phyloP scores from a whole-genome alignment of 352 stramenopile species.

The Blastocystis sp. region DNA sequence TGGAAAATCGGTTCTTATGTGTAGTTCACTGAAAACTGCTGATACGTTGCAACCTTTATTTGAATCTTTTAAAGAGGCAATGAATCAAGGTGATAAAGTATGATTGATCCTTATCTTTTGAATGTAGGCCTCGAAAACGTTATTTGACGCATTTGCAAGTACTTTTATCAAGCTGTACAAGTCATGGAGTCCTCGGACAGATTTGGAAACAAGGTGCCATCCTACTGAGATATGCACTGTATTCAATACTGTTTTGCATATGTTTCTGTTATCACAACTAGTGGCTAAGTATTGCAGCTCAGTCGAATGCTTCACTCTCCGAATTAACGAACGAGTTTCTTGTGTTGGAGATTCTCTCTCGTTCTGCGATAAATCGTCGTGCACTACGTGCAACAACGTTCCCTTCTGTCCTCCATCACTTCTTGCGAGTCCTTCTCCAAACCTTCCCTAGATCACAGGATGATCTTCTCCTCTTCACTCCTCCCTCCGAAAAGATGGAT shows the following conservation, averaged over 20 bases:
- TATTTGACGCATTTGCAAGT: background rate
- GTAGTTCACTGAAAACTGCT: background rate
- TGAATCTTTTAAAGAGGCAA: background rate
- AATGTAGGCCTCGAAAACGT: background rate
- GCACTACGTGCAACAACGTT: background rate
- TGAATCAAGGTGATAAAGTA: background rate
- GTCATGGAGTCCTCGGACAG: background rate
- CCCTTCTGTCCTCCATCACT: background rate
- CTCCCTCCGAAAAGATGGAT: background rate
- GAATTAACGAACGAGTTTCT: background rate
- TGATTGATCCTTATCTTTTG: background rate
- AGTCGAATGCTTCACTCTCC: background rate
- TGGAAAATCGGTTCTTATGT: background rate
- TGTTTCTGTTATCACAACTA: background rate
- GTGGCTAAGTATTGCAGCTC: slow-evolving; percentile 11
- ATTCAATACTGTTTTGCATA: background rate
- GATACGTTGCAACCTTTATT: background rate
- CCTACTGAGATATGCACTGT: background rate
- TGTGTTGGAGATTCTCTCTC: slow-evolving; percentile 24
- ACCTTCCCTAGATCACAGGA: background rate
- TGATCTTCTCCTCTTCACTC: background rate
- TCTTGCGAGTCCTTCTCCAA: background rate
- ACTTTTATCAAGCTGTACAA: background rate
- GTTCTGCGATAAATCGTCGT: background rate
- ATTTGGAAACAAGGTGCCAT: background rate